phyloP scores from a whole-genome alignment of 768 basidiomycete species.

The Collybia sp. region DNA sequence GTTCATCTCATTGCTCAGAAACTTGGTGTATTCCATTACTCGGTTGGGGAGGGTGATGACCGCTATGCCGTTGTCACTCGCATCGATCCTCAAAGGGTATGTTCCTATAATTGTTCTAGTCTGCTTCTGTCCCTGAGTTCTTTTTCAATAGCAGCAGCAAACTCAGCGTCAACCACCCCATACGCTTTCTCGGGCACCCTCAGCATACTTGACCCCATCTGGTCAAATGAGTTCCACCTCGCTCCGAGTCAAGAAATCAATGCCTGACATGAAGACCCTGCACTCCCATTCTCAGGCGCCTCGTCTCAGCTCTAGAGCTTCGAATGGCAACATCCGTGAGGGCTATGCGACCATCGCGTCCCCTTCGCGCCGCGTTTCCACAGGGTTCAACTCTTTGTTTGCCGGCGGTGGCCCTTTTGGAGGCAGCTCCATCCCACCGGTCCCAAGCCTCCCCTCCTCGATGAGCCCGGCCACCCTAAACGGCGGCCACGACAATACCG shows the following conservation, averaged over 20 bases:
- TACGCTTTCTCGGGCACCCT: conserved; percentile 78
- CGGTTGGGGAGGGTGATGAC: conserved; percentile 89
- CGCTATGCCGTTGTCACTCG: conserved; percentile 93
- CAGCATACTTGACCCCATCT: conserved; percentile 67
- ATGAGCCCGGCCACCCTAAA: conserved; percentile 43
- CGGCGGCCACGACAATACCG: conserved; percentile 36
- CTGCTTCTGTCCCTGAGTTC: conserved; percentile 5
- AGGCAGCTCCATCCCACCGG: conserved; percentile 58
- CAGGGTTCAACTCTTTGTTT: conserved; percentile 70
- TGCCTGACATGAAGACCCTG: conserved; percentile 94
- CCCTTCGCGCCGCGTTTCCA: conserved; percentile 71
- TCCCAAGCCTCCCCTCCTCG: conserved; percentile 68
- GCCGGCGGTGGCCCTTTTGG: conserved; percentile 45
- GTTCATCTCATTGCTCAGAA: conserved; percentile 97
- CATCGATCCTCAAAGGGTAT: conserved; percentile 76
- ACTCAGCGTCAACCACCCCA: conserved; percentile 48
- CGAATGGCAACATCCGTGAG: conserved; percentile 84
- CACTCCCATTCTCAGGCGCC: conserved; percentile 62
- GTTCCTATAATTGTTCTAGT: conserved; percentile 20
- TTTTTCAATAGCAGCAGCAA: conserved; percentile 22
- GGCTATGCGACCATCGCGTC: conserved; percentile 87
- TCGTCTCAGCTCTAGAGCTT: conserved; percentile 73
- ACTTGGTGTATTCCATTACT: conserved; percentile 92
- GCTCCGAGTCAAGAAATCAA: conserved; percentile 93
- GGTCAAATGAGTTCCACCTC: conserved; percentile 43